Evolutionary conservation across 352 stramenopile genomes (phyloP), one percentile per base, ranked within the genome.

Genomic region (Globisporangium megalacanthum): DNA sequence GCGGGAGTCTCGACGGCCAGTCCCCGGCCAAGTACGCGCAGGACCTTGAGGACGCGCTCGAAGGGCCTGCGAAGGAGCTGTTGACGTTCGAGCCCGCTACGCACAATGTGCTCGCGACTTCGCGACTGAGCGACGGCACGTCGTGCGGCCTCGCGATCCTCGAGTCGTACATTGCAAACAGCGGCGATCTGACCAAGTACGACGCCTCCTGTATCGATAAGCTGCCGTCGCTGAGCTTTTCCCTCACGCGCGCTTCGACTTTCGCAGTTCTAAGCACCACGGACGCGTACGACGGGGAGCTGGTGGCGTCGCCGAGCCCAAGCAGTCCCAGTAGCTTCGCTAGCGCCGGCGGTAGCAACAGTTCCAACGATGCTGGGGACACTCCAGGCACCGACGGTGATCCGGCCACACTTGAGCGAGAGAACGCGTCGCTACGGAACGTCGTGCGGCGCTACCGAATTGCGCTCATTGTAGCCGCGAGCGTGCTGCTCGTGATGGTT

Each of bases 121-220:
- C 69, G 17, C 29, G 65, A 15, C 46, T 73, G 11, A 62, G 67
- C 1, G 72, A 73, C 46, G 68, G 73, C 5, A 72, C 61, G 8
- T 73, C 69, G 0, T 92, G 79, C 36, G 68, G 64, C 6, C 66
- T 78, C 29, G 61, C 49, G 33, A 71, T 92, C 9, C 56, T 92
- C 41, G 74, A 70, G n/a, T 89, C 79, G 14, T 90, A 82, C 41
- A 58, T 89, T 9, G 58, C 64, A 15, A 69, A 50, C 36, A 62
- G 61, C 33, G 79, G 78, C 20, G 59, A 85, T 46, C 48, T 92
- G 5, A 64, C 47, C n/a, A 56, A 49, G 8, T 73, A 79, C 52
- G 77, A 92, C 52, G 69, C 75, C 17, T 79, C 72, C 3, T 92
- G 83, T 42, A 66, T 88, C 50, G 25, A 50, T 9, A 55, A 65